Conservation (phyloP, 768 basidiomycete species). For the Russula brevipes region DNA sequence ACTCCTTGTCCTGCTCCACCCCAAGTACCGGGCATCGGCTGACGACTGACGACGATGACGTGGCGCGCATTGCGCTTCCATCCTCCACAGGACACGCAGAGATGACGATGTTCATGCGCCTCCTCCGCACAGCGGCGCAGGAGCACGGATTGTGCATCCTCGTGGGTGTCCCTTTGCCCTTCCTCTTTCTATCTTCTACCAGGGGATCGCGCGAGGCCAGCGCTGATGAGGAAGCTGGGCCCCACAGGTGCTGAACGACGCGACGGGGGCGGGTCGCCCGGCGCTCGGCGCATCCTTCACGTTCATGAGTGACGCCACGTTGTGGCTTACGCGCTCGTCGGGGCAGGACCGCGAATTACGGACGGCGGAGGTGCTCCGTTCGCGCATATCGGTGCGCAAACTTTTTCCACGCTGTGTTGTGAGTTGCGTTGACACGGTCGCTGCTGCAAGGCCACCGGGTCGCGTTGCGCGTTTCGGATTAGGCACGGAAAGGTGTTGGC, state of each 20-base stretch:
- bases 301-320: slow-evolving; percentile 62
- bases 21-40: neutral
- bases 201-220: neutral
- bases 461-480: slow-evolving; percentile 11
- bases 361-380: slow-evolving; percentile 31
- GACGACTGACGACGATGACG: neutral
- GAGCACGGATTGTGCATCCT: slow-evolving; percentile 44
- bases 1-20: neutral
- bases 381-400: slow-evolving; percentile 28
- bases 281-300: slow-evolving; percentile 73
- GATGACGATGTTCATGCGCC: slow-evolving; percentile 67
- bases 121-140: slow-evolving; percentile 49
- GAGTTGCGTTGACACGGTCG: neutral
- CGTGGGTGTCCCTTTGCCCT: slow-evolving; percentile 38
- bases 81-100: slow-evolving; percentile 50
- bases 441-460: neutral
- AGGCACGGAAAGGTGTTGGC: slow-evolving; percentile 1
- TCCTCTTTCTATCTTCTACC: neutral
- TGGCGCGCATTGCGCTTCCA: neutral
- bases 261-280: slow-evolving; percentile 49
- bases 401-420: neutral
- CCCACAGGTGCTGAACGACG: slow-evolving; percentile 44
- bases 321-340: slow-evolving; percentile 52
- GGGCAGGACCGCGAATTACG: slow-evolving; percentile 23
- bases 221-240: neutral